Evolutionary conservation across 306 rosid species (phyloP).

Genomic region (Ormosia emarginata): DNA sequence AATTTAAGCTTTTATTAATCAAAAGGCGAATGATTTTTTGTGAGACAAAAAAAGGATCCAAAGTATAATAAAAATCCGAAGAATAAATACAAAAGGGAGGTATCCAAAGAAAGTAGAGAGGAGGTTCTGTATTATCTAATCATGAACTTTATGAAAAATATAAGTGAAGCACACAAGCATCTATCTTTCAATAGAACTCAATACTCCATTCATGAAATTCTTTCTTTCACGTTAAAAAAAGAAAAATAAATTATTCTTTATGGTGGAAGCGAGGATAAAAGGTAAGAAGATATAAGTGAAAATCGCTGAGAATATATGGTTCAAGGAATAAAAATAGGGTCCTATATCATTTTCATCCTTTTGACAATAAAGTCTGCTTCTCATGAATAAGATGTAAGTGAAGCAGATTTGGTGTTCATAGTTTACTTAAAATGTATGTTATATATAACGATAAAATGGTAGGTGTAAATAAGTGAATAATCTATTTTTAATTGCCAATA

Average conservation of each 20-base stretch:
- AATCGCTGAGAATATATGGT: conserved; percentile 24
- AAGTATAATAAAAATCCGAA: conserved; percentile 6
- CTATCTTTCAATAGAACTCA: conserved; percentile 31
- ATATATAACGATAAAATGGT: background rate
- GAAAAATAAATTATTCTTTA: background rate
- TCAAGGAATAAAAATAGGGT: conserved; percentile 10
- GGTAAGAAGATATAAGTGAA: conserved; percentile 10
- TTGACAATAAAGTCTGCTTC: background rate
- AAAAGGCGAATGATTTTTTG: conserved; percentile 27
- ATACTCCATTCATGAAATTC: conserved; percentile 32
- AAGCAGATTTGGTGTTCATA: background rate
- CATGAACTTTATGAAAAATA: conserved; percentile 34
- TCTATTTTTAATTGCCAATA: no score
- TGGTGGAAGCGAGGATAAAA: conserved; percentile 11
- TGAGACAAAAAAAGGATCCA: conserved; percentile 24
- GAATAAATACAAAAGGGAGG: conserved; percentile 27
- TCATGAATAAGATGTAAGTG: conserved; percentile 5
- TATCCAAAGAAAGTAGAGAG: conserved; percentile 39
- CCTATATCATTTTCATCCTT: background rate
- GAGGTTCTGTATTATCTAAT: conserved; percentile 29
- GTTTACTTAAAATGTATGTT: background rate
- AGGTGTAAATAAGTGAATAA: background rate
- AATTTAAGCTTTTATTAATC: conserved; percentile 3
- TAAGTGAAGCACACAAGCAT: conserved; percentile 29
- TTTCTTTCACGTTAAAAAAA: conserved; percentile 25